Base-by-base conservation (phyloP, 805 yeast genomes). In the Suhomyces canberraensis region DNA sequence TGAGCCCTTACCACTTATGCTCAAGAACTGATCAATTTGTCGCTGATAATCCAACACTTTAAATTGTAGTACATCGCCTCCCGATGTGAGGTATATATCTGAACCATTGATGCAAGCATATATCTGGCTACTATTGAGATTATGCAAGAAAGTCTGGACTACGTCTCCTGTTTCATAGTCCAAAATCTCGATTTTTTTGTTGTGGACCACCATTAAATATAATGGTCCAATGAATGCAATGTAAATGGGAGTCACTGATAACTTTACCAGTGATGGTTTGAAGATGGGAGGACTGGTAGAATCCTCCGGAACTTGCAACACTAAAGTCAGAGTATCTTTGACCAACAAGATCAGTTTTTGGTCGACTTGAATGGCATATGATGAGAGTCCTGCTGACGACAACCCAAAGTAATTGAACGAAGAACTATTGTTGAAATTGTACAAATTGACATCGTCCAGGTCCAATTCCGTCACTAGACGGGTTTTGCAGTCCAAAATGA, bases 391-490 rank as follows among this genome's bases (percentile, higher is more conserved):
- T 3, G 56, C 39, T 16, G 49, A 47, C 2, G 59, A 48, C 16
- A 66, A 48, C 7, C 71, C 71, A 45, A 68, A 68, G 44, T 67
- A 68, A 40, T 61, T 54, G 45, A 67, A 65, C 7, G 70, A 52
- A 16, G 61, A 48, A 31, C 44, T 46, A 17, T 50, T 54, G 8
- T 47, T 44, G 35, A 53, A 48, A 17, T 39, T 49, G 37, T 39
- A 42, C 25, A 50, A 33, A 19, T 35, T 41, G 2, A 47, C 31
- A 14, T 55, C 56, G 18, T 56, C 59, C 4, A 47, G 30, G 3
- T 50, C 46, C 3, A 60, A 29, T 2, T 48, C 48, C 5, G 36
- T 26, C 7, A 53, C 31, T 7, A 18, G 25, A 25, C 47, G 57
- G 9, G 45, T 44, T 8, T 38, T 43, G 9, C 60, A 29, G 40